phyloP scores from a whole-genome alignment of 2,329 filamentous ascomycete species.

The Lecanicillium sp. region DNA sequence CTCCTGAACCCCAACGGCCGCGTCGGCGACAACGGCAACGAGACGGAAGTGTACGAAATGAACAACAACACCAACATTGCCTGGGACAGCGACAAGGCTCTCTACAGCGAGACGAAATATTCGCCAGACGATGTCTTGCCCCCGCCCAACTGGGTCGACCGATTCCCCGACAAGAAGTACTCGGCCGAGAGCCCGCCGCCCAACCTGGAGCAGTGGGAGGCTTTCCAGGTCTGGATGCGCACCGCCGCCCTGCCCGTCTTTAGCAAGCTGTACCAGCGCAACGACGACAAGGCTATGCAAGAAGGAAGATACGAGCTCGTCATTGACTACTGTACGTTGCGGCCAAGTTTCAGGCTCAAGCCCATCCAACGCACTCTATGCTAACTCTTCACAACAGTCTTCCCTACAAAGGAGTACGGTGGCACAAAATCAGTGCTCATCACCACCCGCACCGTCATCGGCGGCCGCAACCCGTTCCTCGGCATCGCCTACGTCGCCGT shows the following conservation, averaged over 20 bases:
- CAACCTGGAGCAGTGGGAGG: constrained; percentile 66
- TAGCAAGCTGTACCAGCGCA: constrained; percentile 84
- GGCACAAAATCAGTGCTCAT: constrained; percentile 88
- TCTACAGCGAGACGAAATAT: constrained; percentile 69
- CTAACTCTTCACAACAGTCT: constrained; percentile 47
- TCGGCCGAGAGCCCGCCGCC: constrained; percentile 58
- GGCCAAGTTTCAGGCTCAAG: neutral
- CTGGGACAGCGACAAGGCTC: constrained; percentile 73
- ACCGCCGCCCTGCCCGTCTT: constrained; percentile 90
- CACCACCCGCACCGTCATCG: constrained; percentile 85
- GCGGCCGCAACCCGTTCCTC: constrained; percentile 89
- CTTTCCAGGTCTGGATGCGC: constrained; percentile 98
- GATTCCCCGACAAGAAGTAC: constrained; percentile 67
- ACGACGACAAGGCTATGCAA: constrained; percentile 61
- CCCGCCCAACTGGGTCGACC: constrained; percentile 75
- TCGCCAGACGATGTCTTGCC: constrained; percentile 59
- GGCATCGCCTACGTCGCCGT: constrained; percentile 95
- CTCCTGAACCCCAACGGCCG: constrained; percentile 43
- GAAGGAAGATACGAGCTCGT: constrained; percentile 68
- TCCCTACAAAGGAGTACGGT: constrained; percentile 68
- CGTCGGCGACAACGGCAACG: constrained; percentile 18
- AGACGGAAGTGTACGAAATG: constrained; percentile 61
- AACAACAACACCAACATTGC: constrained; percentile 67
- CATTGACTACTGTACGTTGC: constrained; percentile 66
- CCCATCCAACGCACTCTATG: neutral